A percentile compares a stretch with the other conserved stretches of the same genome.
These are phyloP conservation scores for Obelidium mucronatum DNA, from an alignment of 192 early-diverging fungal genomes.

Conservation along the genomic window DNA sequence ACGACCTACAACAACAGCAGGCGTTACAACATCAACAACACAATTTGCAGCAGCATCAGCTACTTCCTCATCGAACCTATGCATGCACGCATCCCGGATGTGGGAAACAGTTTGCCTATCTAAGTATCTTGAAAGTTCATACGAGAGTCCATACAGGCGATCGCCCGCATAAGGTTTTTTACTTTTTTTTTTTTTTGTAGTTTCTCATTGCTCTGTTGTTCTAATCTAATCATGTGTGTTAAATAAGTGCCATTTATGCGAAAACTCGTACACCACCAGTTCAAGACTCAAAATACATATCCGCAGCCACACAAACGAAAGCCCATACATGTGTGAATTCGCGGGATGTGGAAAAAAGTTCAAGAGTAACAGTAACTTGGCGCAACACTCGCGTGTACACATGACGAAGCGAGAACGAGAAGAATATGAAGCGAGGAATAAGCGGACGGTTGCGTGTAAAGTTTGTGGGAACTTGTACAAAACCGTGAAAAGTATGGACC, in stretches of 20 bases:
- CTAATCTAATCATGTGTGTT: background rate
- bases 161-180: slow-evolving; percentile 44
- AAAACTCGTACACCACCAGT: slow-evolving; percentile 4
- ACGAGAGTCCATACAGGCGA: slow-evolving; percentile 62
- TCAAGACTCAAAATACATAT: slow-evolving; percentile 47
- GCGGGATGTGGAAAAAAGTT: slow-evolving; percentile 35
- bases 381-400: slow-evolving; percentile 33
- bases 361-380: slow-evolving; percentile 36
- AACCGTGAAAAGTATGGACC: slow-evolving; percentile 30
- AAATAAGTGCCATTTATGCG: background rate
- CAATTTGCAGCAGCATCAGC: background rate
- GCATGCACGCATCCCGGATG: slow-evolving; percentile 33
- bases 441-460: slow-evolving; percentile 18
- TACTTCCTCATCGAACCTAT: background rate
- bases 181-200: background rate
- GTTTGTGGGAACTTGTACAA: slow-evolving; percentile 33
- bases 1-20: background rate
- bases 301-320: slow-evolving; percentile 33
- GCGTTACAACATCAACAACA: background rate
- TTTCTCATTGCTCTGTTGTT: background rate
- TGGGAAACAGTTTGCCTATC: slow-evolving; percentile 33
- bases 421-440: background rate
- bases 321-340: slow-evolving; percentile 33
- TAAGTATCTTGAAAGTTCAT: slow-evolving; percentile 67
- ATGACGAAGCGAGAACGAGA: slow-evolving; percentile 46